Base-by-base conservation (phyloP, 768 basidiomycete species). In the Sutorius australiensis region DNA sequence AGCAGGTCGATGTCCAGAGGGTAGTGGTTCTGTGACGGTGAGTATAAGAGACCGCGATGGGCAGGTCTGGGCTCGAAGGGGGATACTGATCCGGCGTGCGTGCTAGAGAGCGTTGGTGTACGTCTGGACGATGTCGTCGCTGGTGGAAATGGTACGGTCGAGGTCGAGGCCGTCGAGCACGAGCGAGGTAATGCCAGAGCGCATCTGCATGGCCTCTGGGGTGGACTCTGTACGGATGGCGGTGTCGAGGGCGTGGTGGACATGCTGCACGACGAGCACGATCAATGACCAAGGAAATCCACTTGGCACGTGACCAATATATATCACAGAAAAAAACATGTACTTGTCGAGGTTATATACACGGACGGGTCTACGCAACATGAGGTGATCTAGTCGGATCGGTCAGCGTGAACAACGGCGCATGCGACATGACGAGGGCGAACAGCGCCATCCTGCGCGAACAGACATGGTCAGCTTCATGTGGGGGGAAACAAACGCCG, bases 361-460 rank as follows among this genome's bases (percentile, higher is more conserved):
- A 58, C 47, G n/a, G 16, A 21, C 41, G 33, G 3, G 39, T 28
- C 9, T 32, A 40, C 50, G 51, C 51, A 30, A 53, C 64, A 61
- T 56, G 63, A 64, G 63, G 57, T 21, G 13, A 69, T 46, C 69
- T 71, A 11, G 56, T 53, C 39, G 68, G 65, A 57, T 69, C 69
- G 48, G 69, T 66, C 47, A 71, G 49, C 30, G 57, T 64, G 57
- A 69, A 68, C 46, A 69, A 42, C 32, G 70, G 64, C 54, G 59
- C 64, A 44, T 69, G 68, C 14, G 70, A 68, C 6, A 69, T 48
- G 51, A 70, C 46, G 13, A 69, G 58, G 38, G 59, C 70, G 43
- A 70, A 68, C 49, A 64, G 42, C 40, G 68, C 70, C 58, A 71
- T 71, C 66, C 68, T 71, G 58, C 65, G 62, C 46, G 62, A 59